Conservation (phyloP, 805 yeast species). For the Pichia manshurica region DNA sequence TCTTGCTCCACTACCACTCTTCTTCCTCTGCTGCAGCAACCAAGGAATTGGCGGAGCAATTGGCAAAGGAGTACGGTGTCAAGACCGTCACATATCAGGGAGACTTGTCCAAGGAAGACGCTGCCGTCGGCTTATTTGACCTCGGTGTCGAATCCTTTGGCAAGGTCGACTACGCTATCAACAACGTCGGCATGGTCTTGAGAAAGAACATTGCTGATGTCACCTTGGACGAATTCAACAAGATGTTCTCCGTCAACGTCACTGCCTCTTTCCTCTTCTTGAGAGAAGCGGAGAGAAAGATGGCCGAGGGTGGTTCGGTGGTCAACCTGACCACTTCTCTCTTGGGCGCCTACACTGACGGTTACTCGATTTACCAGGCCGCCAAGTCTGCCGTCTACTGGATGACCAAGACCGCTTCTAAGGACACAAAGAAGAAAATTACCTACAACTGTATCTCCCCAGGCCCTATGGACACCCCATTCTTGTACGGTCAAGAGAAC, state of each 20-base stretch:
- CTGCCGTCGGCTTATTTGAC: constrained; percentile 40
- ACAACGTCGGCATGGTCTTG: constrained; percentile 61
- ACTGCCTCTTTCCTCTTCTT: constrained; percentile 58
- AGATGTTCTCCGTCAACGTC: constrained; percentile 48
- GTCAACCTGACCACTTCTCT: constrained; percentile 57
- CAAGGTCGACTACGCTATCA: constrained; percentile 55
- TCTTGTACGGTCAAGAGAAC: constrained; percentile 56
- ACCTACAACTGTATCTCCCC: constrained; percentile 56
- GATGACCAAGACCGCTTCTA: constrained; percentile 48
- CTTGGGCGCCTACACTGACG: constrained; percentile 58
- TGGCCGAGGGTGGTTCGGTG: constrained; percentile 49
- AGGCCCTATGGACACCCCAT: constrained; percentile 65
- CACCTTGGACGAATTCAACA: constrained; percentile 49
- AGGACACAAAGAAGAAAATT: constrained; percentile 45
- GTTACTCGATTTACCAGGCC: constrained; percentile 50
- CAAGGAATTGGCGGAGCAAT: constrained; percentile 33
- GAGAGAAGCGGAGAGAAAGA: constrained; percentile 46
- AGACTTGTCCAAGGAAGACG: constrained; percentile 37
- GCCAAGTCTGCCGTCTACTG: constrained; percentile 51
- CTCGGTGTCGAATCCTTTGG: constrained; percentile 42
- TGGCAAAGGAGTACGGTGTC: constrained; percentile 33
- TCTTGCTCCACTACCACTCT: constrained; percentile 53
- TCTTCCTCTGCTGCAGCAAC: constrained; percentile 32
- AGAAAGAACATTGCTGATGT: constrained; percentile 54
- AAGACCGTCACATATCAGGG: constrained; percentile 41